Evolutionary conservation across 306 rosid species (phyloP).

Genomic region (Erythrophleum fordii): DNA sequence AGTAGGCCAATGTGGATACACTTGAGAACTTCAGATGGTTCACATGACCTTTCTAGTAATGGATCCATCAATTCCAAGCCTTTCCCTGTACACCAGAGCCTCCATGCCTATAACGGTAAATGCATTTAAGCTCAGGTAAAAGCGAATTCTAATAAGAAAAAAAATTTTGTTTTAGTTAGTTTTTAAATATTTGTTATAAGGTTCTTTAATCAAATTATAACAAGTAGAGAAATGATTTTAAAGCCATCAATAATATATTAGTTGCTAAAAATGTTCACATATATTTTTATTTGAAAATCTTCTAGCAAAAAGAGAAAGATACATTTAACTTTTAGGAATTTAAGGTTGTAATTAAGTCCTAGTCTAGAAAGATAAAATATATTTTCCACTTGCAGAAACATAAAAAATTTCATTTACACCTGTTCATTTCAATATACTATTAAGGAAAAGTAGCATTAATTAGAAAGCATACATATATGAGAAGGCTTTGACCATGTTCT

Average conservation of each 20-base stretch:
- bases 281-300: no score
- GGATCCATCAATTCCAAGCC: constrained; percentile 7
- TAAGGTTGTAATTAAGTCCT: background rate
- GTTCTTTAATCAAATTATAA: background rate
- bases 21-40: constrained; percentile 3
- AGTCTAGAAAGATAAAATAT: background rate
- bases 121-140: background rate
- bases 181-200: background rate
- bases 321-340: background rate
- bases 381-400: background rate
- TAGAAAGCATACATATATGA: constrained; percentile 45
- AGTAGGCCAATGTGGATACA: constrained; percentile 9
- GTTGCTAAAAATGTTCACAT: no score
- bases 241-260: background rate
- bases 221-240: background rate
- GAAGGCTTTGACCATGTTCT: constrained; percentile 44
- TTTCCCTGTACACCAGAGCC: constrained; percentile 1
- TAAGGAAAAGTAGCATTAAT: background rate
- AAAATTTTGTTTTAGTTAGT: background rate
- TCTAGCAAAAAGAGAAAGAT: background rate
- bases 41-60: constrained; percentile 14
- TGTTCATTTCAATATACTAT: background rate
- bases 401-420: background rate
- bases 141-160: background rate
- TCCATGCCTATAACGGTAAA: constrained; percentile 10